These are phyloP conservation scores for Peziza echinospora DNA, from an alignment of 495 filamentous ascomycete species.

Conservation along the genomic window DNA sequence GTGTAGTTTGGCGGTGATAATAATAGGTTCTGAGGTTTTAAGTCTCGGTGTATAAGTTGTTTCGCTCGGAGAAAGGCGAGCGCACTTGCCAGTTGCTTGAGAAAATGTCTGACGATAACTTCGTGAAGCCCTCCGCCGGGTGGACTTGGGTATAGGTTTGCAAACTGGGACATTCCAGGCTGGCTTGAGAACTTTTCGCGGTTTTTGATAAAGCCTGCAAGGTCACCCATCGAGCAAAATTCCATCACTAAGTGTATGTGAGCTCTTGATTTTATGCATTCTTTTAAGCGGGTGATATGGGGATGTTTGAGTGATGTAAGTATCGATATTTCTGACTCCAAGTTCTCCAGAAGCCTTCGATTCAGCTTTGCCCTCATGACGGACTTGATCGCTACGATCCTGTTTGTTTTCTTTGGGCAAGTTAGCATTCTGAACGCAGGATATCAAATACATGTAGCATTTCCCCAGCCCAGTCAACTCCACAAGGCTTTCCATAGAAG, in stretches of 20 bases:
- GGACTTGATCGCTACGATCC: slow-evolving; percentile 80
- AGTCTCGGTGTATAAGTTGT: slow-evolving; percentile 85
- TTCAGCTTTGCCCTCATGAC: slow-evolving; percentile 76
- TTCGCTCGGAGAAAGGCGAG: slow-evolving; percentile 64
- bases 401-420: slow-evolving; percentile 31
- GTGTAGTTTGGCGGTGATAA: slow-evolving; percentile 45
- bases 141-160: slow-evolving; percentile 72
- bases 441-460: no score
- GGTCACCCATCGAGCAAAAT: slow-evolving; percentile 82
- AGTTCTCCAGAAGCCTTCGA: slow-evolving; percentile 87
- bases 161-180: slow-evolving; percentile 60
- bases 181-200: slow-evolving; percentile 52
- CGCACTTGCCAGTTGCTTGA: slow-evolving; percentile 86
- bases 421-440: no score
- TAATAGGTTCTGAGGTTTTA: slow-evolving; percentile 91
- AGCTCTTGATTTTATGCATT: slow-evolving; percentile 62
- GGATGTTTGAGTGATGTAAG: slow-evolving; percentile 80
- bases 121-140: slow-evolving; percentile 69
- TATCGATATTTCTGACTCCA: slow-evolving; percentile 85
- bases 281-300: slow-evolving; percentile 87
- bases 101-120: slow-evolving; percentile 80
- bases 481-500: no score
- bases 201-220: slow-evolving; percentile 88
- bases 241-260: slow-evolving; percentile 98
- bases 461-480: no score